phyloP scores from a whole-genome alignment of 768 basidiomycete species.

The Hericium rajendrae region DNA sequence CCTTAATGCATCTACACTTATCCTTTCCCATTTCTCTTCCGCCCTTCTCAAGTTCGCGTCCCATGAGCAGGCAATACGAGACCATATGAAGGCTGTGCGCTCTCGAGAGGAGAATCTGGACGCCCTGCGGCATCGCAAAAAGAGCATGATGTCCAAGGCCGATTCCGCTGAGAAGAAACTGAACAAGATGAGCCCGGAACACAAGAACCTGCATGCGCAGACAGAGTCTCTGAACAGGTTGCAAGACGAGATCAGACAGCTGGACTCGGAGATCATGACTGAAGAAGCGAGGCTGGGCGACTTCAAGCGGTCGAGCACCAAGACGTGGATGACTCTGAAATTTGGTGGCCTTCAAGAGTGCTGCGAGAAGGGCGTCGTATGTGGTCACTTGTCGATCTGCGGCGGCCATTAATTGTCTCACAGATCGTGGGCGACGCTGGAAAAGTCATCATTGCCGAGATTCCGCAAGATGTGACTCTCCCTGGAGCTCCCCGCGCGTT shows the following conservation, averaged over 20 bases:
- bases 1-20: slow-evolving; percentile 54
- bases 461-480: slow-evolving; percentile 70
- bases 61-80: slow-evolving; percentile 59
- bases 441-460: slow-evolving; percentile 45
- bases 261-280: slow-evolving; percentile 77
- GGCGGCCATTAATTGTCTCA: not conserved
- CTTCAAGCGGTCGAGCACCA: slow-evolving; percentile 66
- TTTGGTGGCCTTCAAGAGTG: slow-evolving; percentile 82
- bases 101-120: slow-evolving; percentile 79
- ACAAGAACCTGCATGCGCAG: slow-evolving; percentile 73
- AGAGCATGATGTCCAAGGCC: slow-evolving; percentile 55
- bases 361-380: slow-evolving; percentile 64
- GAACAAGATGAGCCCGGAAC: slow-evolving; percentile 79
- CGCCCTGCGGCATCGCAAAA: slow-evolving; percentile 62
- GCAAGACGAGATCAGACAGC: slow-evolving; percentile 62
- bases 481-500: slow-evolving; percentile 69
- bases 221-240: slow-evolving; percentile 62
- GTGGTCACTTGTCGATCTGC: slow-evolving; percentile 9
- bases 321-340: slow-evolving; percentile 70
- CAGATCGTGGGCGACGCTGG: slow-evolving; percentile 49
- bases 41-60: slow-evolving; percentile 62
- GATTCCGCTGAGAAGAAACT: slow-evolving; percentile 85
- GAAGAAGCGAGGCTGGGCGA: slow-evolving; percentile 78
- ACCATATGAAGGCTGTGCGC: slow-evolving; percentile 72
- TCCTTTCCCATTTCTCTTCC: slow-evolving; percentile 57